Percentiles rank a stretch among this genome's conserved stretches.
phyloP scores from a whole-genome alignment of 1,284 basidiomycete species.

The Ganoderma leucocontextum region DNA sequence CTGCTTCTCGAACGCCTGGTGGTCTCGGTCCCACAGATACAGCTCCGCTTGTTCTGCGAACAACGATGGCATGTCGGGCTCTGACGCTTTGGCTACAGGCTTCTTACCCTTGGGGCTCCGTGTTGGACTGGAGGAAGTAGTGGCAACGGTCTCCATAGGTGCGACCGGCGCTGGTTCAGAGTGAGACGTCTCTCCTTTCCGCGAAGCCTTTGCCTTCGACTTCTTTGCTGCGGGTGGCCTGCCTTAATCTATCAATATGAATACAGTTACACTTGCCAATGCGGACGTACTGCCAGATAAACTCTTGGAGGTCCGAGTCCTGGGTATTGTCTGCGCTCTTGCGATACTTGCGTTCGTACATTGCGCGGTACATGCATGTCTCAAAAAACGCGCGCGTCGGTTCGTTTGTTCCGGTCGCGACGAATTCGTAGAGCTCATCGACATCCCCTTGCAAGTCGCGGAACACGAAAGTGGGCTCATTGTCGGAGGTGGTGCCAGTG shows the following conservation, averaged over 20 bases:
- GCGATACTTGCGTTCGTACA: slow-evolving; percentile 92
- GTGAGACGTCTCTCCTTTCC: slow-evolving; percentile 37
- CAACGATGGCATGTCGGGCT: slow-evolving; percentile 44
- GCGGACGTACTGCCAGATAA: slow-evolving; percentile 78
- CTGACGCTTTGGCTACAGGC: slow-evolving; percentile 19
- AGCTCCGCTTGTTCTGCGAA: slow-evolving; percentile 59
- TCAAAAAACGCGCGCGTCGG: slow-evolving; percentile 91
- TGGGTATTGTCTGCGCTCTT: slow-evolving; percentile 72
- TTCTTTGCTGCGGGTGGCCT: slow-evolving; percentile 49
- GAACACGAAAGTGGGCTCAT: slow-evolving; percentile 89
- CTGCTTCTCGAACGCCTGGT: slow-evolving; percentile 77
- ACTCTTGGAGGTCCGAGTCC: slow-evolving; percentile 77
- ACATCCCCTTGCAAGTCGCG: slow-evolving; percentile 86
- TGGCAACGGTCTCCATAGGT: slow-evolving; percentile 25
- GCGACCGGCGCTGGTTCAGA: slow-evolving; percentile 25
- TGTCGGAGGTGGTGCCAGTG: slow-evolving; percentile 73
- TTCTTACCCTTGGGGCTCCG: slow-evolving; percentile 33
- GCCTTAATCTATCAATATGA: slow-evolving; percentile 3
- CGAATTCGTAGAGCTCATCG: slow-evolving; percentile 86
- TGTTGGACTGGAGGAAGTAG: slow-evolving; percentile 32
- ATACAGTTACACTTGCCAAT: background rate
- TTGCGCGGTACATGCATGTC: slow-evolving; percentile 92
- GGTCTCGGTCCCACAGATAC: slow-evolving; percentile 80
- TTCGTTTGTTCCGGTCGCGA: slow-evolving; percentile 80
- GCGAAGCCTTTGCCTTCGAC: slow-evolving; percentile 38